Conservation (phyloP, 805 yeast species). For the Kockiozyma suomiensis region DNA sequence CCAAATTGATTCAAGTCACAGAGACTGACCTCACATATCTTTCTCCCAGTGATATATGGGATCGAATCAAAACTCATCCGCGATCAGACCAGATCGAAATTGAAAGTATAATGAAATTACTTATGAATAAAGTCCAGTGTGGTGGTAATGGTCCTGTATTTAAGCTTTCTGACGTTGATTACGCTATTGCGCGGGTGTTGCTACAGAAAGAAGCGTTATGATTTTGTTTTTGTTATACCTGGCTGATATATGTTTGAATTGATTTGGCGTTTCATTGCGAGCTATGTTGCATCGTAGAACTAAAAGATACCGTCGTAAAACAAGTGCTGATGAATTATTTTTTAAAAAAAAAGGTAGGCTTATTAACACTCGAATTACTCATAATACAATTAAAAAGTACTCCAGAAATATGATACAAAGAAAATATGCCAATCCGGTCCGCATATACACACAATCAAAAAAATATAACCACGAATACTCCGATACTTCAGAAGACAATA, state of each 20-base stretch:
- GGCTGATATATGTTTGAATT: no score
- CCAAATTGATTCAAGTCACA: background rate
- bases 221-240: no score
- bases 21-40: background rate
- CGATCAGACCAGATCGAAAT: slow-evolving; percentile 13
- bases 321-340: no score
- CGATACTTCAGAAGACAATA: background rate
- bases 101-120: background rate
- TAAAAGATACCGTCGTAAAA: no score
- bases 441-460: background rate
- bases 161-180: slow-evolving; percentile 15
- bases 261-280: no score
- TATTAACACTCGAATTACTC: no score
- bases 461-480: background rate
- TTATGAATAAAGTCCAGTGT: slow-evolving; percentile 19
- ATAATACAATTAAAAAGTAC: background rate
- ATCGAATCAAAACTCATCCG: slow-evolving; percentile 17
- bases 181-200: slow-evolving; percentile 10
- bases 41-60: slow-evolving; percentile 24
- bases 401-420: background rate
- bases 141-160: slow-evolving; percentile 27
- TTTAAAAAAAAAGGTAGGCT: no score
- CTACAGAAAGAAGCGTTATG: background rate
- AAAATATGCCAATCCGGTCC: background rate
- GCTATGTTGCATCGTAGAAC: no score